Conservation (phyloP, 305 asterid species). For the Vinca major region DNA sequence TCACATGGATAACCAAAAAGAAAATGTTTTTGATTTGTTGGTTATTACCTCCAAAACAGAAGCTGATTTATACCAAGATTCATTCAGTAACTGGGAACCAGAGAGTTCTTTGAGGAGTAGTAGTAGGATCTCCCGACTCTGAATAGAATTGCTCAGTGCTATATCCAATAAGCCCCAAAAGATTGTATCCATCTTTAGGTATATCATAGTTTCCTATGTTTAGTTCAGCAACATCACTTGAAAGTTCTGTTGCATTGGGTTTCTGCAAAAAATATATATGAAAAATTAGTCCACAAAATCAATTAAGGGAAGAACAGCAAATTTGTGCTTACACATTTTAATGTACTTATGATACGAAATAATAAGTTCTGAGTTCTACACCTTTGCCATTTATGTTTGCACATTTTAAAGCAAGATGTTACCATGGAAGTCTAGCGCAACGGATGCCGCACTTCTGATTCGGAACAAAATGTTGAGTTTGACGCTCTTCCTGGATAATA, state of each 20-base stretch:
- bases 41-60: constrained; percentile 29
- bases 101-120: constrained; percentile 18
- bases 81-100: constrained; percentile 37
- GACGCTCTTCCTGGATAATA: too few relatives aligned
- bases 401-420: too few relatives aligned
- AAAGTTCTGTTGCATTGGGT: constrained; percentile 25
- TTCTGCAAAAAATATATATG: constrained; percentile 25
- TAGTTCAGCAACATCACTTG: constrained; percentile 30
- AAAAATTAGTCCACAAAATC: background rate
- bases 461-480: too few relatives aligned
- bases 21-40: too few relatives aligned
- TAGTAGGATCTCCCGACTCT: constrained; percentile 28
- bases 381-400: too few relatives aligned
- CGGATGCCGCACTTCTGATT: too few relatives aligned
- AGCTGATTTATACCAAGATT: constrained; percentile 39
- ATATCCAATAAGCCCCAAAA: constrained; percentile 37
- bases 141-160: constrained; percentile 44
- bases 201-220: constrained; percentile 32
- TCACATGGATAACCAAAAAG: too few relatives aligned
- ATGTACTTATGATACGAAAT: too few relatives aligned
- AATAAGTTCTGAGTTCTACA: too few relatives aligned
- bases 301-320: background rate
- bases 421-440: too few relatives aligned
- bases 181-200: constrained; percentile 35
- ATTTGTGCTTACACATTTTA: background rate